Evolutionary conservation across 352 stramenopile genomes (phyloP).

Genomic region (Globisporangium solare): DNA sequence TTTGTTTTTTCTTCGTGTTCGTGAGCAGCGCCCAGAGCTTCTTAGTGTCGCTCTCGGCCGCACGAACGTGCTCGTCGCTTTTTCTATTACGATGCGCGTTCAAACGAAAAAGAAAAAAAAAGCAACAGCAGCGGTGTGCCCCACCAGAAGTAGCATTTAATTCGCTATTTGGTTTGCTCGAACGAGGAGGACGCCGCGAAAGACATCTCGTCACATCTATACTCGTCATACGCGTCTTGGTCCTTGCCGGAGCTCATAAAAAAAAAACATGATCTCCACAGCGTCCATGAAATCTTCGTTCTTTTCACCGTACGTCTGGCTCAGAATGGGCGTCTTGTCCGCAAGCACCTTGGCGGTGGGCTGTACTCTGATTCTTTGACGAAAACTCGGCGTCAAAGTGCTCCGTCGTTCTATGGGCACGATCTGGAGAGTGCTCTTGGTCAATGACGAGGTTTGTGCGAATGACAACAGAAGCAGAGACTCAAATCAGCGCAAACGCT

Average conservation of each 20-base stretch:
- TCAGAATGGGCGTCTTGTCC: slow-evolving; percentile 49
- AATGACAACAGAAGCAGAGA: too few species aligned
- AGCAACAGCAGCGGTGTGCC: slow-evolving; percentile 75
- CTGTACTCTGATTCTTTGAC: slow-evolving; percentile 14
- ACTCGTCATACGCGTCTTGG: slow-evolving; percentile 46
- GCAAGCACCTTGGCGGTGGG: slow-evolving; percentile 11
- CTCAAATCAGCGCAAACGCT: too few species aligned
- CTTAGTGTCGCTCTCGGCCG: slow-evolving; percentile 36
- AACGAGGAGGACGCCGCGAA: slow-evolving; percentile 84
- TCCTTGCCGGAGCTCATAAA: slow-evolving; percentile 43
- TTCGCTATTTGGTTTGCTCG: slow-evolving; percentile 47
- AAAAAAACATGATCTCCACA: slow-evolving; percentile 69
- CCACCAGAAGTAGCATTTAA: slow-evolving; percentile 66
- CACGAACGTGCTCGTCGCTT: slow-evolving; percentile 56
- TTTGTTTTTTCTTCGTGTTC: too few species aligned
- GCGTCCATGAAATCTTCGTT: slow-evolving; percentile 28
- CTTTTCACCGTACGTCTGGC: slow-evolving; percentile 53
- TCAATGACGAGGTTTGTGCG: too few species aligned
- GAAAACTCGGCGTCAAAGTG: slow-evolving; percentile 18
- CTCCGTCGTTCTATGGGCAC: slow-evolving; percentile 1
- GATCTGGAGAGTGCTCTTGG: not conserved
- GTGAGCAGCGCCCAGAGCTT: slow-evolving; percentile 16
- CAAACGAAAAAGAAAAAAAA: too few species aligned
- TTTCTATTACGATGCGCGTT: slow-evolving; percentile 73
- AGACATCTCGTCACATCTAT: slow-evolving; percentile 70